Evolutionary conservation across 176 grass and related monocot genomes (phyloP).

Genomic region (Oryza glaberrima): DNA sequence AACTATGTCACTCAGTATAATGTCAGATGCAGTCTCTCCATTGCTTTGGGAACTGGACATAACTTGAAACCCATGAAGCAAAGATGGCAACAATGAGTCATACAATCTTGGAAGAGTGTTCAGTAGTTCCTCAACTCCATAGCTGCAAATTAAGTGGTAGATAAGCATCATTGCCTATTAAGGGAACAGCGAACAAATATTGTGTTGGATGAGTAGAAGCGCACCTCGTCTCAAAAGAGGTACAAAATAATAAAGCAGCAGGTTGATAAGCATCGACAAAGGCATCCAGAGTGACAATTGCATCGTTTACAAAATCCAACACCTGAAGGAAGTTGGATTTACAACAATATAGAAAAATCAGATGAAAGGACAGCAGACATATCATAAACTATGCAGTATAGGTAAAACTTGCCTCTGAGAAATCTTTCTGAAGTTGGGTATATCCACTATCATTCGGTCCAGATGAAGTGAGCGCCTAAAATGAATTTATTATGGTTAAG

Average conservation of each 20-base stretch:
- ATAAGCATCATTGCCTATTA: constrained; percentile 29
- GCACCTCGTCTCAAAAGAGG: constrained; percentile 87
- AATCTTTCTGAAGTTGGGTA: constrained; percentile 81
- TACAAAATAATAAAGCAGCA: constrained; percentile 78
- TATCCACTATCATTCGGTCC: constrained; percentile 66
- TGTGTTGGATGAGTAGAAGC: constrained; percentile 25
- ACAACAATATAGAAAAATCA: constrained; percentile 21
- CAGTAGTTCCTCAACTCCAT: constrained; percentile 75
- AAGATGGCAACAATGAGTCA: constrained; percentile 78
- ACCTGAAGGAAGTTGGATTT: constrained; percentile 62
- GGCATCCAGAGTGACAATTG: constrained; percentile 83
- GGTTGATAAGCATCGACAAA: constrained; percentile 83
- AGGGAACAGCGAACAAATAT: constrained; percentile 18
- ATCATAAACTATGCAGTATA: constrained; percentile 26
- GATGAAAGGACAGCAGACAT: constrained; percentile 21
- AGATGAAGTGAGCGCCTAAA: constrained; percentile 65
- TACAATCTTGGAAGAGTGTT: constrained; percentile 76
- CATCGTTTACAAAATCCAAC: constrained; percentile 97
- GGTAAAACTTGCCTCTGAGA: constrained; percentile 69
- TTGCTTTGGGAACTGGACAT: constrained; percentile 47
- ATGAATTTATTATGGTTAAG: constrained; percentile 33
- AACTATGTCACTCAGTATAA: constrained; percentile 50
- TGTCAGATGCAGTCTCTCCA: constrained; percentile 35
- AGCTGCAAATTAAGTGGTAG: constrained; percentile 55
- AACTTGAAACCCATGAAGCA: constrained; percentile 68